These are phyloP conservation scores for Colletotrichum lentis DNA, from an alignment of 2,329 filamentous ascomycete genomes.

Conservation along the genomic window DNA sequence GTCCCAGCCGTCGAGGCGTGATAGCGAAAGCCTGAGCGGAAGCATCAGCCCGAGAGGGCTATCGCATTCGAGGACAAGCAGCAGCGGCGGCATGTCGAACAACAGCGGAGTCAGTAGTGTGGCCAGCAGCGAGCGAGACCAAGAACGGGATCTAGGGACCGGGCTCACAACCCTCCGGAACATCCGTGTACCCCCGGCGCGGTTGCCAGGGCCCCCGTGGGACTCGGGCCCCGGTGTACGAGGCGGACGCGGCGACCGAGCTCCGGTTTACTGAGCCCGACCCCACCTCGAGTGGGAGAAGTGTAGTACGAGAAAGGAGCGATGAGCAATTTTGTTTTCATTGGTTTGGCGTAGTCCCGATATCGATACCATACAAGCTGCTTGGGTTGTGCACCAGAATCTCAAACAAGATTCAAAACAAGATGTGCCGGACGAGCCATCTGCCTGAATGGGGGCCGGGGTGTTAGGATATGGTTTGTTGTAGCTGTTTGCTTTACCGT, in stretches of 20 bases:
- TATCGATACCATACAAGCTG: constrained; percentile 34
- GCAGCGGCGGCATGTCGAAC: constrained; percentile 49
- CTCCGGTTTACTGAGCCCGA: constrained; percentile 33
- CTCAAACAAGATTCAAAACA: constrained; percentile 1
- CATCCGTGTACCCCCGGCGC: constrained; percentile 34
- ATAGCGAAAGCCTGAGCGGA: constrained; percentile 35
- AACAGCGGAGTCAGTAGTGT: constrained; percentile 45
- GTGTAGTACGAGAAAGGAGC: neutral
- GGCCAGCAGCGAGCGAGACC: constrained; percentile 36
- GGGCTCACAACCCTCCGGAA: constrained; percentile 36
- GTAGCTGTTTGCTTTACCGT: neutral
- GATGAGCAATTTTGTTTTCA: constrained; percentile 2
- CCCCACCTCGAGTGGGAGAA: neutral
- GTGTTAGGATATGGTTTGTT: constrained; percentile 4
- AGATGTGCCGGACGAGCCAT: neutral
- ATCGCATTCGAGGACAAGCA: constrained; percentile 46
- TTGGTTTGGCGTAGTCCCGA: constrained; percentile 29
- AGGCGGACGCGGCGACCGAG: constrained; percentile 32
- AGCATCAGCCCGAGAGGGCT: constrained; percentile 41
- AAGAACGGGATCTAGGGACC: constrained; percentile 30
- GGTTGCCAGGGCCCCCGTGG: constrained; percentile 33
- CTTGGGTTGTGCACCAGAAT: constrained; percentile 18
- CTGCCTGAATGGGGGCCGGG: neutral
- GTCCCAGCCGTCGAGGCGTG: constrained; percentile 35
- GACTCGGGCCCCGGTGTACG: constrained; percentile 27